Conservation (phyloP, 2,329 filamentous ascomycete species). For the Ophiocordyceps sinensis region DNA sequence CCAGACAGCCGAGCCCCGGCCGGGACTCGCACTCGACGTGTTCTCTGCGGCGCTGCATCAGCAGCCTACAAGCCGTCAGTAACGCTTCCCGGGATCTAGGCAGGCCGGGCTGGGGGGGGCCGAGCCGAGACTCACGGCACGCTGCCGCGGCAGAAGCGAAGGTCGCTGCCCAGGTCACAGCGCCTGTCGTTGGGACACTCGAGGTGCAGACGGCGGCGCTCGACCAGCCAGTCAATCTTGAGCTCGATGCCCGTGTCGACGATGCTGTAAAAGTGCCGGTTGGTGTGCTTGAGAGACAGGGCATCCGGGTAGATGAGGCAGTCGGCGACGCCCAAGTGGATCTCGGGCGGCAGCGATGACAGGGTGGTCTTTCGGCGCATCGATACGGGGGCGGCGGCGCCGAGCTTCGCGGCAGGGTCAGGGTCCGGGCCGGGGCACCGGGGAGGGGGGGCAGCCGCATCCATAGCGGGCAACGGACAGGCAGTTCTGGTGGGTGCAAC, state of each 20-base stretch:
- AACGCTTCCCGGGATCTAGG: background rate
- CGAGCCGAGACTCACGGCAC: constrained; percentile 31
- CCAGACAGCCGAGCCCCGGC: constrained; percentile 39
- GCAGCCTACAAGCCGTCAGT: constrained; percentile 21
- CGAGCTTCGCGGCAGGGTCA: background rate
- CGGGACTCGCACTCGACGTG: constrained; percentile 47
- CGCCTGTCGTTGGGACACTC: constrained; percentile 46
- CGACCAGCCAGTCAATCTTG: constrained; percentile 56
- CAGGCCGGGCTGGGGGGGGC: too few relatives aligned
- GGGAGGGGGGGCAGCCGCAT: background rate
- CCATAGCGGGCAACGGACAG: background rate
- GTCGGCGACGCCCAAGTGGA: constrained; percentile 48
- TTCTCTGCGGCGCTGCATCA: constrained; percentile 44
- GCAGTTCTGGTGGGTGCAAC: background rate
- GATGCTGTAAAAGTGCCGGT: constrained; percentile 45
- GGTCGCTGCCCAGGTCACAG: constrained; percentile 44
- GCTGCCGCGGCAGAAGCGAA: constrained; percentile 45
- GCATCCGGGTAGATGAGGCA: constrained; percentile 57
- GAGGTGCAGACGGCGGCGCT: constrained; percentile 46
- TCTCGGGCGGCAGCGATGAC: constrained; percentile 42
- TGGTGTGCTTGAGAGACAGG: constrained; percentile 53
- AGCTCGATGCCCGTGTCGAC: constrained; percentile 51
- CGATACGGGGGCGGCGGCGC: background rate
- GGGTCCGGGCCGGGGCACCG: background rate
- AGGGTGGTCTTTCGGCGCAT: background rate